These are phyloP conservation scores for Bathelium albidoporum DNA, from an alignment of 495 filamentous ascomycete genomes.

Conservation along the genomic window DNA sequence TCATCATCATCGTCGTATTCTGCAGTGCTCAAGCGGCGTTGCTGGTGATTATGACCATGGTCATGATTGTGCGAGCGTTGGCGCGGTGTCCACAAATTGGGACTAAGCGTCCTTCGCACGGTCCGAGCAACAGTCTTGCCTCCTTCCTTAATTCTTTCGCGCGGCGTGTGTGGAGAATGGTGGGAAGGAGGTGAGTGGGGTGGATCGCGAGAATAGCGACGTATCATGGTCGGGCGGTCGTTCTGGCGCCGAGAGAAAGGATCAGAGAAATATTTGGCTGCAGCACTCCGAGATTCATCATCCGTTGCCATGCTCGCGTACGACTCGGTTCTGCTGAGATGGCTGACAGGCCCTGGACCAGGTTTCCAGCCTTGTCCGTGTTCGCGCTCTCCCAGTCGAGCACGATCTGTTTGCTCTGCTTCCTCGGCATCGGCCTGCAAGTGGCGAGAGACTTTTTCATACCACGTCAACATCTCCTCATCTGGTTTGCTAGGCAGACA, in stretches of 20 bases:
- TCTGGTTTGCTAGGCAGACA: slow-evolving; percentile 70
- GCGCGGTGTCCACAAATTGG: slow-evolving; percentile 18
- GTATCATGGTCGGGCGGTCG: slow-evolving; percentile 24
- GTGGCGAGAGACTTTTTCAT: slow-evolving; percentile 55
- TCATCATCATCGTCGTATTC: neutral
- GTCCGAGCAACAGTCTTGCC: slow-evolving; percentile 23
- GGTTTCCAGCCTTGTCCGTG: slow-evolving; percentile 9
- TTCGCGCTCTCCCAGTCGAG: slow-evolving; percentile 6
- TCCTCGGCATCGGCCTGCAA: slow-evolving; percentile 33
- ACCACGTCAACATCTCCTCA: slow-evolving; percentile 70
- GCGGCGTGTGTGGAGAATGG: slow-evolving; percentile 11
- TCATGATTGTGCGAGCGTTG: slow-evolving; percentile 13
- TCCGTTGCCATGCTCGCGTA: slow-evolving; percentile 16
- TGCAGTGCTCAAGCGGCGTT: neutral
- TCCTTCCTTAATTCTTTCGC: slow-evolving; percentile 23
- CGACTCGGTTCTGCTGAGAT: neutral
- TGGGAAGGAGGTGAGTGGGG: slow-evolving; percentile 15
- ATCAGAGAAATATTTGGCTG: slow-evolving; percentile 31
- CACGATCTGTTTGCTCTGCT: slow-evolving; percentile 18
- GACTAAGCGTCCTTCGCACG: slow-evolving; percentile 19
- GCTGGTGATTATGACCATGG: slow-evolving; percentile 5
- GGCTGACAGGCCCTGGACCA: neutral
- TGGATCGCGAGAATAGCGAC: slow-evolving; percentile 15
- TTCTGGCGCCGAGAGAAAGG: slow-evolving; percentile 29
- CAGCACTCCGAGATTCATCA: slow-evolving; percentile 25